A percentile compares a stretch with the other conserved stretches of the same genome.
Evolutionary conservation across 1,284 basidiomycete species (phyloP).

Genomic region (Trametes versicolor): DNA sequence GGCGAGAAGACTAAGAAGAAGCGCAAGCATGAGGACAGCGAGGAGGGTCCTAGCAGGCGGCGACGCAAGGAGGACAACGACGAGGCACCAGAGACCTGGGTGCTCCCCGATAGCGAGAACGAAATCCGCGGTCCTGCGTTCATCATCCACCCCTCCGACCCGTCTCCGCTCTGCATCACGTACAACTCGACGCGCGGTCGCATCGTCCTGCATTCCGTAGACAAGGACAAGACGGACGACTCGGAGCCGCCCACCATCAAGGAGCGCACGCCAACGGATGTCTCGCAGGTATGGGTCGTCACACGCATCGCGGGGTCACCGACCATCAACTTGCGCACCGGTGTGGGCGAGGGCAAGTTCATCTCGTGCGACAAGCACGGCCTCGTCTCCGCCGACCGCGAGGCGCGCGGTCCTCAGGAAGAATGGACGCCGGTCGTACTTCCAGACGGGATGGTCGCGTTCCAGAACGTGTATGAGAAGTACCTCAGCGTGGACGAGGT

Average conservation of each 20-base stretch:
- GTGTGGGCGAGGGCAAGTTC: slow-evolving; percentile 88
- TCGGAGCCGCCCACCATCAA: slow-evolving; percentile 53
- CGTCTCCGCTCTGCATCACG: slow-evolving; percentile 76
- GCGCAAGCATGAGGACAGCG: slow-evolving; percentile 70
- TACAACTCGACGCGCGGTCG: slow-evolving; percentile 82
- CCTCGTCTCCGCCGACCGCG: slow-evolving; percentile 81
- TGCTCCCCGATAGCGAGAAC: slow-evolving; percentile 72
- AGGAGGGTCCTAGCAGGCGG: slow-evolving; percentile 57
- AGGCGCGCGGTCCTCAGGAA: slow-evolving; percentile 87
- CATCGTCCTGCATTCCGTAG: slow-evolving; percentile 68
- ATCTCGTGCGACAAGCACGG: slow-evolving; percentile 87
- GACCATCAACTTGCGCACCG: slow-evolving; percentile 85
- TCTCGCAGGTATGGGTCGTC: slow-evolving; percentile 89
- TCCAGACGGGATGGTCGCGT: slow-evolving; percentile 83
- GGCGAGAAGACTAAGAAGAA: slow-evolving; percentile 88
- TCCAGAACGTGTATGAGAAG: slow-evolving; percentile 88
- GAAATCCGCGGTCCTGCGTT: slow-evolving; percentile 88
- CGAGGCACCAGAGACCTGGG: slow-evolving; percentile 79
- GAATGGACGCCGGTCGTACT: slow-evolving; percentile 86
- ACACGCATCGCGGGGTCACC: slow-evolving; percentile 82
- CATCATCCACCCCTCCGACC: slow-evolving; percentile 80
- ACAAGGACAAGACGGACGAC: slow-evolving; percentile 63
- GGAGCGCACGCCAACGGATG: slow-evolving; percentile 77
- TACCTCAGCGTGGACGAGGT: slow-evolving; percentile 85
- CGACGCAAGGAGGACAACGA: slow-evolving; percentile 62